Conservation (phyloP, 164 flowering plant genomes). For the Vitis rupestris region DNA sequence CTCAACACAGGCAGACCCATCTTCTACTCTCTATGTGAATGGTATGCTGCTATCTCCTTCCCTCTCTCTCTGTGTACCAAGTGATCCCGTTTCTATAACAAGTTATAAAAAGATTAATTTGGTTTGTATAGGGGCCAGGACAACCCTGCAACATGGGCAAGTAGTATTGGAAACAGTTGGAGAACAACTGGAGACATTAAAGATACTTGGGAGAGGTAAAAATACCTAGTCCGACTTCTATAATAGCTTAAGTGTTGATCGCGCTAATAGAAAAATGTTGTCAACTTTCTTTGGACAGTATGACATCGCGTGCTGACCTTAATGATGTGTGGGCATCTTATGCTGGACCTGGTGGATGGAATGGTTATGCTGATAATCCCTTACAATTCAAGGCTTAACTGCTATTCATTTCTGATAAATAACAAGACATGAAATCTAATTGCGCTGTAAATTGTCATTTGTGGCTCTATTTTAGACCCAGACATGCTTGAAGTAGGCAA, state of each 20-base stretch:
- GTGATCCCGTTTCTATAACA: too few species aligned
- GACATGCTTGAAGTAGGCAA: constrained; percentile 27
- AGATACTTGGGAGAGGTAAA: constrained; percentile 63
- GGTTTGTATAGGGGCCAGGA: constrained; percentile 55
- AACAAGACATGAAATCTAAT: too few species aligned
- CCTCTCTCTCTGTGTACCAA: neutral
- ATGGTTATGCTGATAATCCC: constrained; percentile 35
- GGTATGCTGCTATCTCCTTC: constrained; percentile 5
- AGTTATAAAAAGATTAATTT: too few species aligned
- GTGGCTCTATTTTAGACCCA: constrained; percentile 8
- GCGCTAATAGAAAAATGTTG: too few species aligned
- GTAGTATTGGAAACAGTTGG: constrained; percentile 69
- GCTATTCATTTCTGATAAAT: too few species aligned
- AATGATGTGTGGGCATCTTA: constrained; percentile 72
- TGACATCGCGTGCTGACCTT: constrained; percentile 55
- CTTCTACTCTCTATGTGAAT: constrained; percentile 24
- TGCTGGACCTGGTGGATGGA: constrained; percentile 86
- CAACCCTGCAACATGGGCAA: constrained; percentile 80
- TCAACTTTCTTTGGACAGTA: constrained; percentile 26
- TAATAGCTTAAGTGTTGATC: too few species aligned
- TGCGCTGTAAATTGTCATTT: neutral
- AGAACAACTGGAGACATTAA: constrained; percentile 73
- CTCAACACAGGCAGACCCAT: constrained; percentile 15
- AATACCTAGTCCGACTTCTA: neutral
- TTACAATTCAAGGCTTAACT: too few species aligned